These are phyloP conservation scores for Candida pseudoviswanathii DNA, from an alignment of 1,139 yeast genomes.

Conservation along the genomic window DNA sequence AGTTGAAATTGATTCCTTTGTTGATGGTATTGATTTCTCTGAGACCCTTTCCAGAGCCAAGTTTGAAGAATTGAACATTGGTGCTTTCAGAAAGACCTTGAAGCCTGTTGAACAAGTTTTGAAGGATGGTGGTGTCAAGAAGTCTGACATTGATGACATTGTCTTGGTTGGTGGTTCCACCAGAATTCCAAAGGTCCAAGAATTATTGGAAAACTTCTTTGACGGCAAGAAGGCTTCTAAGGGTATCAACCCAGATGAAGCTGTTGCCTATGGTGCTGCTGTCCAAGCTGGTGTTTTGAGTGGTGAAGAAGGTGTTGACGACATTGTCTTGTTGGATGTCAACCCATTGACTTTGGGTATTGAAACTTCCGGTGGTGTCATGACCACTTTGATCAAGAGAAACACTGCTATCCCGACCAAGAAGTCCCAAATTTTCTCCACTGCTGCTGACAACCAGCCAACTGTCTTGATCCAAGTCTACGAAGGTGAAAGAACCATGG, in stretches of 20 bases:
- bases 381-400: constrained; percentile 51
- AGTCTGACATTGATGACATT: constrained; percentile 84
- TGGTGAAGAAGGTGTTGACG: constrained; percentile 62
- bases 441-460: constrained; percentile 53
- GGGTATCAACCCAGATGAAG: constrained; percentile 92
- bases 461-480: constrained; percentile 49
- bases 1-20: constrained; percentile 93
- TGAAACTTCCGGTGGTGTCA: constrained; percentile 53
- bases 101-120: constrained; percentile 93
- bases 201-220: constrained; percentile 81
- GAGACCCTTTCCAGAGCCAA: constrained; percentile 93
- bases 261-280: constrained; percentile 59
- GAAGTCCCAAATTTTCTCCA: constrained; percentile 50
- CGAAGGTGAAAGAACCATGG: constrained; percentile 52
- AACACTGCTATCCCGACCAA: constrained; percentile 52
- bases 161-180: constrained; percentile 98
- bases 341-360: constrained; percentile 52
- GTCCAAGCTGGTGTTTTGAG: constrained; percentile 92
- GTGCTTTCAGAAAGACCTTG: constrained; percentile 83
- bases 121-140: constrained; percentile 83
- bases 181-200: constrained; percentile 96
- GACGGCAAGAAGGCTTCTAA: constrained; percentile 92
- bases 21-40: constrained; percentile 92
- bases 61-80: constrained; percentile 90
- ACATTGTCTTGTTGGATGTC: constrained; percentile 51